Conservation (phyloP, 2,329 filamentous ascomycete species). For the Penicillium sp. region DNA sequence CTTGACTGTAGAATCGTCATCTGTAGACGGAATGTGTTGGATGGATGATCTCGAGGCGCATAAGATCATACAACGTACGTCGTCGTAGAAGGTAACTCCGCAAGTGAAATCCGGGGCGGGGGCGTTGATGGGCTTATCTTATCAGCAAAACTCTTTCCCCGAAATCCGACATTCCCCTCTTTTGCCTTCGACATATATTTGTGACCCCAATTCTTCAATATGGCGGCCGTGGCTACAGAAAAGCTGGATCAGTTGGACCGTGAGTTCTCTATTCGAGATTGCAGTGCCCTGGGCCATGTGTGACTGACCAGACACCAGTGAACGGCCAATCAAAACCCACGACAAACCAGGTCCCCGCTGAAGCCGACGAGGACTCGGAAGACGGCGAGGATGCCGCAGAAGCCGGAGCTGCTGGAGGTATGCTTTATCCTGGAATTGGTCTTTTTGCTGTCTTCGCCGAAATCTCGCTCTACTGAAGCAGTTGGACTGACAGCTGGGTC, state of each 20-base stretch:
- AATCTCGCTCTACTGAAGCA: not conserved
- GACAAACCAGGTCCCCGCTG: constrained; percentile 38
- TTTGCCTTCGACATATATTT: constrained; percentile 18
- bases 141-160: constrained; percentile 28
- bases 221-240: constrained; percentile 43
- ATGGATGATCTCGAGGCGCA: not conserved
- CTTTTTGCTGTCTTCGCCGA: not conserved
- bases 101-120: too few species aligned
- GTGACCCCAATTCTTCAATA: constrained; percentile 23
- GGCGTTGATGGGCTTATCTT: constrained; percentile 18
- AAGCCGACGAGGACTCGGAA: constrained; percentile 54
- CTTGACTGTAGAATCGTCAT: not conserved
- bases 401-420: constrained; percentile 38
- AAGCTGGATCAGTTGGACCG: constrained; percentile 42
- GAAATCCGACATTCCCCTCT: constrained; percentile 22
- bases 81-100: too few species aligned
- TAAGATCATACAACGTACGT: not conserved
- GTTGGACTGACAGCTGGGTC: constrained; percentile 8
- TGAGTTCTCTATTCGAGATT: constrained; percentile 21
- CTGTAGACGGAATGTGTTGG: not conserved
- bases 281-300: not conserved
- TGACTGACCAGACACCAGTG: constrained; percentile 33
- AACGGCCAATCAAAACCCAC: constrained; percentile 36
- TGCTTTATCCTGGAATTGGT: constrained; percentile 7
- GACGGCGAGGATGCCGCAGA: constrained; percentile 45